Evolutionary conservation across 2,329 filamentous ascomycete genomes (phyloP), one percentile per base, ranked within the genome.

Genomic region (Colletotrichum lentis): DNA sequence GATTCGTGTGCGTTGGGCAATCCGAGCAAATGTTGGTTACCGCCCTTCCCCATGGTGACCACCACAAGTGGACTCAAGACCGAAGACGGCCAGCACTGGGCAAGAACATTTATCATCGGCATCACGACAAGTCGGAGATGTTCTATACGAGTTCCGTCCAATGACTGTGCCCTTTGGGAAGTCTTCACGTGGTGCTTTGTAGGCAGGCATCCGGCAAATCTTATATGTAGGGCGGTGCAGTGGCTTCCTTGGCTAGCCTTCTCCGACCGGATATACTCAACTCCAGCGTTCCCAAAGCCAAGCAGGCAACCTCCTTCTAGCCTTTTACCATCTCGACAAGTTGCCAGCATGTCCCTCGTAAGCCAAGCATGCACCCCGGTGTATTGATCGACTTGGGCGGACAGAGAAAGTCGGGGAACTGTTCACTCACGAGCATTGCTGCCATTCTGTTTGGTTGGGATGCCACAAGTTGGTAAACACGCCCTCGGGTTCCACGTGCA

Each of bases 261-360:
- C n/a, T n/a, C 43, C 10, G 31, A 55, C 66, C 66, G 62, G 62
- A 47, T 69, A 61, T 69, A 56, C 50, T 56, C 56, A 66, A 66
- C 56, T 66, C 62, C 66, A 52, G 20, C 46, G 37, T 16, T 24
- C 14, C 27, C 16, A 22, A 12, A 14, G 12, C 35, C 47, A 27
- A 18, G 31, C 35, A 18, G 39, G 31, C 53, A 50, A 63, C 46
- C 39, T 31, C 24, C 24, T 37, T 12, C 16, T n/a, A 18, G 49
- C 62, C 62, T 50, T 37, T 61, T 55, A n/a, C 10, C 31, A 10
- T 35, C n/a, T 24, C 43, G 31, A 35, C 31, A 35, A 7, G 31
- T 41, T 54, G 31, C 18, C 56, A 43, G 31, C 27, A 22, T 44
- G 35, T n/a, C 22, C 65, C 62, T 44, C 62, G 37, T 46, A 44